Percentiles rank a stretch among this genome's conserved stretches.
Conservation (phyloP, 108 stramenopile species). For the Cyclostephanos tholiformis region DNA sequence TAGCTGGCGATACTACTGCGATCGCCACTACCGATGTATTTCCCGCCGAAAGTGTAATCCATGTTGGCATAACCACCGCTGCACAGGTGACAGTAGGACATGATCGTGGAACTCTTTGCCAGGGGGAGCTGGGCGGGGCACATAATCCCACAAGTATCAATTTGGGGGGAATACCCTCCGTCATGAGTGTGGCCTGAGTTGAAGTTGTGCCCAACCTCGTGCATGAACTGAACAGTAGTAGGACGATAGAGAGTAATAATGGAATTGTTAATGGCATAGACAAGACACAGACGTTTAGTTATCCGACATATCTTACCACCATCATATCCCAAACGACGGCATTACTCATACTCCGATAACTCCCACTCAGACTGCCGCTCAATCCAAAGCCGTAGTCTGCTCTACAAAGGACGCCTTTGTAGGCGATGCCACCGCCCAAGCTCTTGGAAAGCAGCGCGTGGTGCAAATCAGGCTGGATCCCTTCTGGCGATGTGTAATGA, state of each 20-base stretch:
- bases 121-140: constrained; percentile 17
- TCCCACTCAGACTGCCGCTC: not conserved
- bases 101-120: not conserved
- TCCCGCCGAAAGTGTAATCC: constrained; percentile 10
- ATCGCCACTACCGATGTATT: not conserved
- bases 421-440: constrained; percentile 4
- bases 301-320: not conserved
- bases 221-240: constrained; percentile 9
- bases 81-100: constrained; percentile 14
- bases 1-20: not conserved
- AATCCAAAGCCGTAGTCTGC: not conserved
- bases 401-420: not conserved
- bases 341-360: not conserved
- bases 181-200: constrained; percentile 1
- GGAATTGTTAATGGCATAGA: not conserved
- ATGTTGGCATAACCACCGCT: not conserved
- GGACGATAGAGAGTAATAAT: not conserved
- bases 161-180: not conserved
- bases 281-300: no score
- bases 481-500: constrained; percentile 6
- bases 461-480: constrained; percentile 9
- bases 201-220: constrained; percentile 7
- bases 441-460: not conserved
- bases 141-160: constrained; percentile 10
- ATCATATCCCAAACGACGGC: not conserved